These are phyloP conservation scores for Botrytis hyacinthi DNA, from an alignment of 2,329 filamentous ascomycete genomes.

Conservation along the genomic window DNA sequence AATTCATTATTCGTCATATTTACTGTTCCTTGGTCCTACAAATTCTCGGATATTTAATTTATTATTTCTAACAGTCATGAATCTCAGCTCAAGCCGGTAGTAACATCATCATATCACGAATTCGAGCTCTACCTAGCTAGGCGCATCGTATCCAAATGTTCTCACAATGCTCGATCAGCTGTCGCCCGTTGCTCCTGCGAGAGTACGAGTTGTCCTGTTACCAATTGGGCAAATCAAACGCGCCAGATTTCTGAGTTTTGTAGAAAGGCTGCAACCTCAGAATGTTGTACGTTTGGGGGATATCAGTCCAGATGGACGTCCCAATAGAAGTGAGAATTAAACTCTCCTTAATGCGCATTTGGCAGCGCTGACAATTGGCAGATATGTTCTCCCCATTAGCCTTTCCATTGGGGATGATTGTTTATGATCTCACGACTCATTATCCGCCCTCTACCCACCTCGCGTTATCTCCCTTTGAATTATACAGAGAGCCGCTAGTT, in stretches of 20 bases:
- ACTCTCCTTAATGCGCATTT: neutral
- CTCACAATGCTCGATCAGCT: slow-evolving; percentile 84
- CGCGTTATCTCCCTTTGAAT: slow-evolving; percentile 81
- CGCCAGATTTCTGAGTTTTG: slow-evolving; percentile 74
- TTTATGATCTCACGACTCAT: slow-evolving; percentile 84
- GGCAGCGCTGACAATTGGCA: slow-evolving; percentile 43
- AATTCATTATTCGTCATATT: neutral
- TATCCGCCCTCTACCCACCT: slow-evolving; percentile 76
- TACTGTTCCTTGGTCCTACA: neutral
- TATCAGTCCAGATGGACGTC: slow-evolving; percentile 78
- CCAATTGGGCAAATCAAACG: slow-evolving; percentile 84
- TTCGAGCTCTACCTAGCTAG: slow-evolving; percentile 22
- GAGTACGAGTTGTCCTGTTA: slow-evolving; percentile 81
- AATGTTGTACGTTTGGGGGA: slow-evolving; percentile 82
- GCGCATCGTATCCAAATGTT: slow-evolving; percentile 44
- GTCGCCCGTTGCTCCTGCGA: slow-evolving; percentile 86
- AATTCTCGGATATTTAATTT: slow-evolving; percentile 12
- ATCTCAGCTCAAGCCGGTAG: slow-evolving; percentile 2
- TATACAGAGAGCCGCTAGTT: slow-evolving; percentile 80
- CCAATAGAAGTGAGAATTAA: slow-evolving; percentile 73
- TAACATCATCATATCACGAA: neutral
- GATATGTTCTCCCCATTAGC: slow-evolving; percentile 92
- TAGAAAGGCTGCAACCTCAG: slow-evolving; percentile 73
- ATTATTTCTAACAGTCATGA: slow-evolving; percentile 5
- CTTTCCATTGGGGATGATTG: slow-evolving; percentile 79